Conservation (phyloP, 169 alveolate genomes). For the Perkinsus olseni region DNA sequence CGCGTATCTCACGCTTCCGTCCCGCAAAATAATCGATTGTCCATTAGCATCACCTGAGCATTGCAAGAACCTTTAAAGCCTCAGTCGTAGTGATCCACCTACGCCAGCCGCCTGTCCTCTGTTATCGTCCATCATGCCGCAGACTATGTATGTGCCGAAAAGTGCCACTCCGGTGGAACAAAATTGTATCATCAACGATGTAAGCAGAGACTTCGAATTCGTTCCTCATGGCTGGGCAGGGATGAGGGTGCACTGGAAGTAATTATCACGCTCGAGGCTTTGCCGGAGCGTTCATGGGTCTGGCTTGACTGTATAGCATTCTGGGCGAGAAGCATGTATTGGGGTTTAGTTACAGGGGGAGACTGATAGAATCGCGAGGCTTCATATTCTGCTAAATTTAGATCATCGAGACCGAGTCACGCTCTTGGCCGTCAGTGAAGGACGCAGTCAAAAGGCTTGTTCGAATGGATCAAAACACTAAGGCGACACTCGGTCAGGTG, state of each 20-base stretch:
- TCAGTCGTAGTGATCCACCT: no score
- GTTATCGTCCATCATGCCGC: not conserved
- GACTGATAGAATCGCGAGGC: not conserved
- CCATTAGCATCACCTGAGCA: no score
- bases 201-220: no score
- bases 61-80: no score
- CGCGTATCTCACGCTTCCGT: no score
- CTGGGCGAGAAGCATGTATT: no score
- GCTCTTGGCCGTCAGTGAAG: not conserved
- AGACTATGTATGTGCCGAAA: not conserved
- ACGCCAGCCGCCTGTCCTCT: no score
- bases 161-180: not conserved
- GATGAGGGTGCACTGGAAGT: no score
- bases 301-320: not conserved
- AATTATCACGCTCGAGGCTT: no score
- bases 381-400: no score
- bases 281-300: not conserved
- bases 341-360: not conserved
- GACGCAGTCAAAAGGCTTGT: not conserved
- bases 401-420: not conserved
- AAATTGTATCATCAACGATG: not conserved
- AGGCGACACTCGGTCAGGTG: not conserved
- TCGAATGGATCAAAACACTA: not conserved
- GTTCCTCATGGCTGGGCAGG: no score
- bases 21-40: no score